Evolutionary conservation across 257 asterid species (phyloP), one percentile per base, ranked within the genome.

Genomic region (Prunella vulgaris): DNA sequence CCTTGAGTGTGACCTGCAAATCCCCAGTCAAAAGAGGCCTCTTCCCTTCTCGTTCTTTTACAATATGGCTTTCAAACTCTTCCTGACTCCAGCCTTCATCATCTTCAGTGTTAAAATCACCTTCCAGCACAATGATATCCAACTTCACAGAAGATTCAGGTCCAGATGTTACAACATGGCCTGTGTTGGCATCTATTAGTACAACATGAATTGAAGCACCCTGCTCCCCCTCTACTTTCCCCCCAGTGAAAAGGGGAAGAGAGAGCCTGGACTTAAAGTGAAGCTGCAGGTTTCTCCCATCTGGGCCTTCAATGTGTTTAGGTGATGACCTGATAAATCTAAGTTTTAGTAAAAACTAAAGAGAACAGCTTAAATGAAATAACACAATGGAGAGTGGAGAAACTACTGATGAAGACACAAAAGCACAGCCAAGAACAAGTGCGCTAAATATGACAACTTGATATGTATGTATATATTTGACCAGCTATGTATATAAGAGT

Each of bases 171-270:
- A 88, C 85, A 54, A 84, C 96, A 81, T 69, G 96, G 62, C 96
- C 95, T 7, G 86, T 81, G 77, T 76, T 81, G n/a, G 82, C 82
- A 77, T 93, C 99, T 51, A 88, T 65, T 58, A 93, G 75, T 58
- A 90, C 95, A 63, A 86, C 89, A 72, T 93, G 97, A 72, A 90
- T 88, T 10, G 95, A 10, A 68, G 97, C 99, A 77, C 97, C 96
- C 77, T 88, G 99, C 79, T 93, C 99, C 20, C 99, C 99, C 86
- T 90, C 96, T 49, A 93, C 96, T 81, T 89, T 90, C 27, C 96
- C 99, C 25, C 97, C 97, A 10, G 99, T 93, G 78, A 87, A 93
- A 63, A 93, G 87, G n/a, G 99, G 99, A 70, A 90, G 85, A 52
- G 99, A 88, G 10, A 93, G 91, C 71, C 97, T 79, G 48, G 99